phyloP scores from a whole-genome alignment of 352 stramenopile species.

The Phytopythium delawarense region DNA sequence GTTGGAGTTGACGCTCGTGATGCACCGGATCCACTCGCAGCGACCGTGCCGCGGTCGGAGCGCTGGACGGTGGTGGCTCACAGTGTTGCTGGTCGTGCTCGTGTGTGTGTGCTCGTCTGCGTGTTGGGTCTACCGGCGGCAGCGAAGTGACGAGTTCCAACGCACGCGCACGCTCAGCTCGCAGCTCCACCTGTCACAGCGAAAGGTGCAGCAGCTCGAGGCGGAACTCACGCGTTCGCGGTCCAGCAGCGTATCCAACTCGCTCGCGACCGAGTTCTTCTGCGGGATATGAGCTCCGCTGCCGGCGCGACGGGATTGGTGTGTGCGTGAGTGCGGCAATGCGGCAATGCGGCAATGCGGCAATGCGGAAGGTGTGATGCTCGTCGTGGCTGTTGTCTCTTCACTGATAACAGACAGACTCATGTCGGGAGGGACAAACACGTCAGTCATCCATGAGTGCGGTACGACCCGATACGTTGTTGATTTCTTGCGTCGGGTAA shows the following conservation, averaged over 20 bases:
- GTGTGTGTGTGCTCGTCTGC: slow-evolving; percentile 7
- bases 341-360: neutral
- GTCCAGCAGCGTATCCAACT: slow-evolving; percentile 32
- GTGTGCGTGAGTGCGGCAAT: neutral
- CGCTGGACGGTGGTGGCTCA: slow-evolving; percentile 7
- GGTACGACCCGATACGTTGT: neutral
- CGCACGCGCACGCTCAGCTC: slow-evolving; percentile 42
- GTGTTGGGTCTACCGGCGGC: slow-evolving; percentile 10
- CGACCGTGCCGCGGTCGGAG: slow-evolving; percentile 4
- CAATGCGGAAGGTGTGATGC: neutral
- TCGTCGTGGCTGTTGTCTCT: neutral
- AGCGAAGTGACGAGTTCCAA: slow-evolving; percentile 56
- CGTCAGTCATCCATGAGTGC: neutral
- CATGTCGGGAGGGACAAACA: neutral
- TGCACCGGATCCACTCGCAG: neutral
- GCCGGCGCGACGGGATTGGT: neutral
- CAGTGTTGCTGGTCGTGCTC: slow-evolving; percentile 10
- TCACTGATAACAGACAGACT: neutral
- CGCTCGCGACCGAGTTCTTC: slow-evolving; percentile 56
- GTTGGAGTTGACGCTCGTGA: neutral
- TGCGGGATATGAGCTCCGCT: slow-evolving; percentile 42
- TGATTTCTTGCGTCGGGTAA: neutral
- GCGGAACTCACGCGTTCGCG: slow-evolving; percentile 49
- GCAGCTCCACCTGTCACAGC: slow-evolving; percentile 45
- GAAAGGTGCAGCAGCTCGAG: slow-evolving; percentile 54